These are phyloP conservation scores for Endothia cerciana DNA, from an alignment of 2,329 filamentous ascomycete species.

Conservation along the genomic window DNA sequence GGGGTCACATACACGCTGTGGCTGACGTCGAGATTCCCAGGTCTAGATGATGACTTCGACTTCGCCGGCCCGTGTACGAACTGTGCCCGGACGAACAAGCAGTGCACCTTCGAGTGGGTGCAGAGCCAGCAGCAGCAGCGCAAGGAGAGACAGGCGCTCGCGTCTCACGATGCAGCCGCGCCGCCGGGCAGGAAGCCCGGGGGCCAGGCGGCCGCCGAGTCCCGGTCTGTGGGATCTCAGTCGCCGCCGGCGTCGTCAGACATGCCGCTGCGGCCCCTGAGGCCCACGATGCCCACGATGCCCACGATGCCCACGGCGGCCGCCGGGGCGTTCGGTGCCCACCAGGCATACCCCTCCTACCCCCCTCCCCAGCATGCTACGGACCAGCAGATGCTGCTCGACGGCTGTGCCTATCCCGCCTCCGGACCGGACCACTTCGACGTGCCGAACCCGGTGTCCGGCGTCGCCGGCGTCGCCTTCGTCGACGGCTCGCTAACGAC, in stretches of 20 bases:
- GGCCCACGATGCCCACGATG: slow-evolving; percentile 11
- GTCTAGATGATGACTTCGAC: slow-evolving; percentile 20
- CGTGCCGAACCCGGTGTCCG: not conserved
- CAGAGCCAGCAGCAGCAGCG: slow-evolving; percentile 26
- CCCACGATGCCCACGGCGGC: not conserved
- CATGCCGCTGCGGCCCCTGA: slow-evolving; percentile 20
- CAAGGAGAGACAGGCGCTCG: slow-evolving; percentile 22
- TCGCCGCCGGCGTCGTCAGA: slow-evolving; percentile 8
- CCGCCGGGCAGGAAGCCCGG: not conserved
- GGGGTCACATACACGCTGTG: not conserved
- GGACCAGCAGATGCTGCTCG: slow-evolving; percentile 16
- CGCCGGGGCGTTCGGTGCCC: not conserved
- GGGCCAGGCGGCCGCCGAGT: not conserved
- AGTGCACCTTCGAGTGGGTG: slow-evolving; percentile 31
- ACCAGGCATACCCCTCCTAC: slow-evolving; percentile 12
- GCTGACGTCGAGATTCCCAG: slow-evolving; percentile 2
- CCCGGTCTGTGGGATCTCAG: slow-evolving; percentile 8
- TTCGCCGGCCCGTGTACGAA: slow-evolving; percentile 29
- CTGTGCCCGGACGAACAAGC: slow-evolving; percentile 30
- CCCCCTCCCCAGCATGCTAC: slow-evolving; percentile 1
- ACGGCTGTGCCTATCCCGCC: slow-evolving; percentile 13
- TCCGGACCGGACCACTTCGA: slow-evolving; percentile 4
- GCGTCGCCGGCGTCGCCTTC: slow-evolving; percentile 1
- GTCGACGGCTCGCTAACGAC: slow-evolving; percentile 10
- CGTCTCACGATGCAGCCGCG: slow-evolving; percentile 11